Evolutionary conservation across 2,329 filamentous ascomycete species (phyloP), one percentile per base, ranked within the genome.

Genomic region (Leptographium wingfieldii): DNA sequence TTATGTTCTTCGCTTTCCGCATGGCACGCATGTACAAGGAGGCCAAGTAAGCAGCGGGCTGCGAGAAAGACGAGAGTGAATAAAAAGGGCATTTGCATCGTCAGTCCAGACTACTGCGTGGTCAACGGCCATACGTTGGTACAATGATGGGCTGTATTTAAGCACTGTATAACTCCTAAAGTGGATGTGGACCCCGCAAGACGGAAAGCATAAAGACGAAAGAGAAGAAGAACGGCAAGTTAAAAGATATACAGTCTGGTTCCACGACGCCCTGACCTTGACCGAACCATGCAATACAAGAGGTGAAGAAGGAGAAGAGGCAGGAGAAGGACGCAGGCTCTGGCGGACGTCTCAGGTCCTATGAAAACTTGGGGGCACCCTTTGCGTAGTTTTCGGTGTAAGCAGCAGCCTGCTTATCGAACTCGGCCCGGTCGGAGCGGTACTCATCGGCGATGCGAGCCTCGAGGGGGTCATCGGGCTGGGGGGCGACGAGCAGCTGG

Each of bases 381-480:
- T 72, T 80, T 12, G 91, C 91, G 71, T 91, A 90, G 66, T 84
- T 82, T 67, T 80, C 78, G 54, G 89, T 86, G 78, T 90, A 91
- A n/a, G 80, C 76, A 72, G 79, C 81, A 9, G 86, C 92, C 57
- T 81, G 85, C 77, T 87, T 87, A 60, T 92, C 85, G 69, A 88
- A 96, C 65, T 79, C 80, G 56, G 76, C 73, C 52, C 80, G 77
- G 67, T 92, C 82, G 64, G 78, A 80, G 70, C 84, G 84, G 73
- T 82, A 96, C 77, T 95, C 86, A 63, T 95, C 88, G 27, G 90
- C 92, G 70, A 96, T 95, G 64, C 85, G 80, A 3, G 84, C 77
- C 79, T 96, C 92, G 65, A 96, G 87, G 33, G 92, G 88, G 73
- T 96, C 92, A 68, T 95, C 91, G 7, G 89, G 85, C 77, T 91